These are phyloP conservation scores for Penicillium oxalicum DNA, from an alignment of 2,329 filamentous ascomycete genomes.

Conservation along the genomic window DNA sequence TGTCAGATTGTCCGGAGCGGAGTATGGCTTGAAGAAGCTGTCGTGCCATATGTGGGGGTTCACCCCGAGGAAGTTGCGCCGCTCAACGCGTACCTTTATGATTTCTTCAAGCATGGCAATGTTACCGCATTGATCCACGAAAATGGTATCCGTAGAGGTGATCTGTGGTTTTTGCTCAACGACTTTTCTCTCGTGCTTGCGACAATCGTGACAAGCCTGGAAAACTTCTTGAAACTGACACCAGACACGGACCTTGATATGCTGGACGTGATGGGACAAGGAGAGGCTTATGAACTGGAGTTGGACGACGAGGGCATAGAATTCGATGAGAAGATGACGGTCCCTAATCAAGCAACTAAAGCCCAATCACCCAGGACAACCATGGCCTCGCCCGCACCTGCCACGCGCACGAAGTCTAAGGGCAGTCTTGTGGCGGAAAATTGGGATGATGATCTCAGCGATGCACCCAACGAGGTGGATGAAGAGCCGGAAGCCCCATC, in stretches of 20 bases:
- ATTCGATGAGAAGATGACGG: no score
- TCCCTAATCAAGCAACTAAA: no score
- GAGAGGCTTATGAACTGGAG: conserved; percentile 22
- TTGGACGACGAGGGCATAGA: conserved; percentile 10
- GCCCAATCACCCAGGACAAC: no score
- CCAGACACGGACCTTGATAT: conserved; percentile 10
- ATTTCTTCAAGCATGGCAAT: conserved; percentile 72
- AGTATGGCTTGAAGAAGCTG: conserved; percentile 68
- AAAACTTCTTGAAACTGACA: conserved; percentile 27
- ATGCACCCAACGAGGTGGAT: conserved; percentile 1
- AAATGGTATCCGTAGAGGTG: conserved; percentile 60
- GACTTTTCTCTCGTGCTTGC: conserved; percentile 52
- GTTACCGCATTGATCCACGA: conserved; percentile 53
- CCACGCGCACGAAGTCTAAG: not conserved
- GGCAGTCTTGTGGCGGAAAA: conserved; percentile 12
- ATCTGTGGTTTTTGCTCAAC: conserved; percentile 69
- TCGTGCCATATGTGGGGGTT: conserved; percentile 63
- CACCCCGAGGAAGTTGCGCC: conserved; percentile 48
- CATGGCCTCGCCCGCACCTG: no score
- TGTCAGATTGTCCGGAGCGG: conserved; percentile 59
- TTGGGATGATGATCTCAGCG: conserved; percentile 20
- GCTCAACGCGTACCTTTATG: conserved; percentile 50
- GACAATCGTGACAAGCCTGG: conserved; percentile 31
- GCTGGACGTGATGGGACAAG: conserved; percentile 24
- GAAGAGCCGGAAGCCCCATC: not conserved